Evolutionary conservation across 257 asterid genomes (phyloP).

Genomic region (Parsonsia alboflavescens): DNA sequence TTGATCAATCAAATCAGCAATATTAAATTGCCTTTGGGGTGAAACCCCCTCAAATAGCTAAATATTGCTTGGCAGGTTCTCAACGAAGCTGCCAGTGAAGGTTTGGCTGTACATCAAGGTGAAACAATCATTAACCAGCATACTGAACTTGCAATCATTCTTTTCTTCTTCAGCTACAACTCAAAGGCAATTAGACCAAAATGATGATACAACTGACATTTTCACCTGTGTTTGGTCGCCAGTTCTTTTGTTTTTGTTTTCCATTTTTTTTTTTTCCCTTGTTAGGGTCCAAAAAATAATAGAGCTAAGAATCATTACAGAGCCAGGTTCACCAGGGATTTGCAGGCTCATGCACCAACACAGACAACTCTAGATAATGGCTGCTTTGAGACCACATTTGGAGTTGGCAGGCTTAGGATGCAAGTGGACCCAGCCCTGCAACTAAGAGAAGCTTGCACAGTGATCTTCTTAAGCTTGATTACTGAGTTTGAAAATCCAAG

Average conservation of each 20-base stretch:
- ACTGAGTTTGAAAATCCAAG: slow-evolving; percentile 50
- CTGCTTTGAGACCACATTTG: slow-evolving; percentile 32
- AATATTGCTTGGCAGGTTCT: too few species aligned
- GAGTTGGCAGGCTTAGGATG: slow-evolving; percentile 31
- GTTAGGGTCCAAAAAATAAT: too few species aligned
- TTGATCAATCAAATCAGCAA: too few species aligned
- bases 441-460: slow-evolving; percentile 29
- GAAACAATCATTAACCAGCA: not conserved
- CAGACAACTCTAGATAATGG: slow-evolving; percentile 40
- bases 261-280: too few species aligned
- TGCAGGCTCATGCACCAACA: slow-evolving; percentile 41
- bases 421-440: slow-evolving; percentile 31
- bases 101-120: too few species aligned
- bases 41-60: too few species aligned
- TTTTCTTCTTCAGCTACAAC: not conserved
- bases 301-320: slow-evolving; percentile 14
- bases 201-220: not conserved
- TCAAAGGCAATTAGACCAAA: not conserved
- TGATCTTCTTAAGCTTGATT: slow-evolving; percentile 42
- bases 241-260: not conserved
- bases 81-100: too few species aligned
- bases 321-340: slow-evolving; percentile 32
- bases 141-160: not conserved
- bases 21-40: too few species aligned
- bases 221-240: not conserved